phyloP scores from a whole-genome alignment of 352 stramenopile genomes.

The Phytophthora fragariaefolia region DNA sequence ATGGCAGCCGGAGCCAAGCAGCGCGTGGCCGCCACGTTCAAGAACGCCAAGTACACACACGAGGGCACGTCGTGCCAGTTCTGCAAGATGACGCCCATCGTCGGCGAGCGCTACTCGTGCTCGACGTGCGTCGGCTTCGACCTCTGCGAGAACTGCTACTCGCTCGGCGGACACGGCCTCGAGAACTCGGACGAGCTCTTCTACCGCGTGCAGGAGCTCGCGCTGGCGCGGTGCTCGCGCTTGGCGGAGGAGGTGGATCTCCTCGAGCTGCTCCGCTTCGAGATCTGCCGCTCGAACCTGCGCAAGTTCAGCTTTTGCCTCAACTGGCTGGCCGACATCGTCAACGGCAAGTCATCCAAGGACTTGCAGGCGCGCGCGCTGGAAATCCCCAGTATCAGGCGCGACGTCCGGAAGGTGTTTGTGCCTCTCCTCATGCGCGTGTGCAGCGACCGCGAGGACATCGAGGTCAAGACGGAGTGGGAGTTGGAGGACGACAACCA shows the following conservation, averaged over 20 bases:
- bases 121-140: conserved; percentile 83
- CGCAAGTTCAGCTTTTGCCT: conserved; percentile 88
- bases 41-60: conserved; percentile 73
- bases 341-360: conserved; percentile 77
- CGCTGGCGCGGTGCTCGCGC: conserved; percentile 67
- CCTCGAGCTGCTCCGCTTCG: conserved; percentile 83
- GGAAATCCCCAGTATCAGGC: conserved; percentile 81
- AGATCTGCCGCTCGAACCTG: conserved; percentile 87
- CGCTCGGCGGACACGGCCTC: conserved; percentile 78
- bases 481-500: conserved; percentile 81
- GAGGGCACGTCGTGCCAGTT: conserved; percentile 83
- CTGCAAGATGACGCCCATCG: conserved; percentile 80
- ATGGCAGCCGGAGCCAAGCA: conserved; percentile 76
- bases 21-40: conserved; percentile 70
- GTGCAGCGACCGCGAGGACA: conserved; percentile 80
- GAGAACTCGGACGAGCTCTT: conserved; percentile 90
- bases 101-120: conserved; percentile 78
- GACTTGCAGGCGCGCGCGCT: conserved; percentile 79
- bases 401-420: conserved; percentile 83
- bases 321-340: conserved; percentile 85
- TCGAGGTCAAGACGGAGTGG: conserved; percentile 88
- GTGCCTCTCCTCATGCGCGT: conserved; percentile 80
- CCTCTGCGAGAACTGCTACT: conserved; percentile 85
- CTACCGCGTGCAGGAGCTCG: conserved; percentile 81
- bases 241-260: conserved; percentile 71